Percentiles rank a stretch among this genome's conserved stretches.
Evolutionary conservation across 2,329 filamentous ascomycete genomes (phyloP).

Genomic region (Claviceps monticola): DNA sequence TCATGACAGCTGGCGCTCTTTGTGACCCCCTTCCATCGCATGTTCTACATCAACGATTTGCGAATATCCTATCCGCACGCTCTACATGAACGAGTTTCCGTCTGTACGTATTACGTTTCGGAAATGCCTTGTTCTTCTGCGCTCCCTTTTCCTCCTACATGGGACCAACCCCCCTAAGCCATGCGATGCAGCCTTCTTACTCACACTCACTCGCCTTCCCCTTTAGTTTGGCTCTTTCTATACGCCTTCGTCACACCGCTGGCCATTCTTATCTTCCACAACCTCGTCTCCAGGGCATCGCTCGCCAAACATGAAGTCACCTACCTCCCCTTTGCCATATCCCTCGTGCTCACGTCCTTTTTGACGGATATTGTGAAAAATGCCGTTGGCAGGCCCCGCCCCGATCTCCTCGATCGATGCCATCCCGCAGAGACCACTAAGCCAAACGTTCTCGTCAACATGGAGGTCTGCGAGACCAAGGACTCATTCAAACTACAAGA

Average conservation of each 20-base stretch:
- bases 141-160: background rate
- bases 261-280: conserved; percentile 50
- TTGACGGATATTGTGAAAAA: conserved; percentile 90
- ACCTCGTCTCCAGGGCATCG: conserved; percentile 45
- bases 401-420: conserved; percentile 59
- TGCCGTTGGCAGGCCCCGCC: conserved; percentile 59
- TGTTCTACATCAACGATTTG: conserved; percentile 81
- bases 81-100: conserved; percentile 66
- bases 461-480: conserved; percentile 60
- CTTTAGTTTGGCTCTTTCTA: conserved; percentile 55
- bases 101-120: conserved; percentile 37
- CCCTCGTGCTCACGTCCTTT: conserved; percentile 63
- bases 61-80: conserved; percentile 80
- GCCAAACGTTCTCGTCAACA: conserved; percentile 40
- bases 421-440: conserved; percentile 45
- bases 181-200: background rate
- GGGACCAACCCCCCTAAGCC: background rate
- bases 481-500: conserved; percentile 60
- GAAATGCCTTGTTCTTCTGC: background rate
- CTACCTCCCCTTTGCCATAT: conserved; percentile 65
- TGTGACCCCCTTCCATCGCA: conserved; percentile 78
- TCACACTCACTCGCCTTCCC: background rate
- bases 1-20: conserved; percentile 16
- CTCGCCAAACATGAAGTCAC: conserved; percentile 76
- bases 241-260: conserved; percentile 67